Evolutionary conservation across 257 asterid genomes (phyloP).

Genomic region (Dorcoceras hygrometricum): DNA sequence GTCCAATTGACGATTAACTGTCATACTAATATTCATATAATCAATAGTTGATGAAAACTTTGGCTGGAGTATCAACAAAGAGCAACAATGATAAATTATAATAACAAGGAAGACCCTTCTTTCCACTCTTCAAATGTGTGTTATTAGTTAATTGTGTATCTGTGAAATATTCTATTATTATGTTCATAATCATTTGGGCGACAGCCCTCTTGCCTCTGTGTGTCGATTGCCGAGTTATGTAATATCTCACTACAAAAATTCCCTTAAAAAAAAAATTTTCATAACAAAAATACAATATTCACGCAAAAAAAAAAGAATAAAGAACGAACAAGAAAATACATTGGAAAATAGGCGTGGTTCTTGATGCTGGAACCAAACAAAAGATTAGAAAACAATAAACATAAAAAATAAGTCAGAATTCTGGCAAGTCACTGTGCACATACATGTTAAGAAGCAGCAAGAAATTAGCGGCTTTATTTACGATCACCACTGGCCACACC

Average conservation of each 20-base stretch:
- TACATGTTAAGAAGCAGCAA: background rate
- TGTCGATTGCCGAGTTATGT: background rate
- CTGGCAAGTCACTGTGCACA: background rate
- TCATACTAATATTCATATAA: too few relatives aligned
- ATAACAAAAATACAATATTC: background rate
- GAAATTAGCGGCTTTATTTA: constrained; percentile 10
- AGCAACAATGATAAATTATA: too few relatives aligned
- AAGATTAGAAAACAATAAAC: background rate
- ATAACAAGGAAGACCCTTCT: too few relatives aligned
- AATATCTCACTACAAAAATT: background rate
- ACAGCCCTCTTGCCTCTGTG: too few relatives aligned
- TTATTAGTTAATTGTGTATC: too few relatives aligned
- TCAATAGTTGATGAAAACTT: too few relatives aligned
- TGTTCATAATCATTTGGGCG: too few relatives aligned
- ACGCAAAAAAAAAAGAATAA: constrained; percentile 5
- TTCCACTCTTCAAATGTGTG: too few relatives aligned
- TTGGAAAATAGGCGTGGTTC: background rate
- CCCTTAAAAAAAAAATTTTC: too few relatives aligned
- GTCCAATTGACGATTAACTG: too few relatives aligned
- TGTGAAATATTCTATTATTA: too few relatives aligned
- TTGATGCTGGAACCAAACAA: constrained; percentile 20
- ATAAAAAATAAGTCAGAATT: background rate
- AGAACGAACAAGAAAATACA: constrained; percentile 1
- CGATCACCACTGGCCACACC: constrained; percentile 32
- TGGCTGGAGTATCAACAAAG: too few relatives aligned